Percentiles rank a stretch among this genome's conserved stretches.
phyloP scores from a whole-genome alignment of 192 early-diverging fungal genomes.

The Haplosporangium gracile region DNA sequence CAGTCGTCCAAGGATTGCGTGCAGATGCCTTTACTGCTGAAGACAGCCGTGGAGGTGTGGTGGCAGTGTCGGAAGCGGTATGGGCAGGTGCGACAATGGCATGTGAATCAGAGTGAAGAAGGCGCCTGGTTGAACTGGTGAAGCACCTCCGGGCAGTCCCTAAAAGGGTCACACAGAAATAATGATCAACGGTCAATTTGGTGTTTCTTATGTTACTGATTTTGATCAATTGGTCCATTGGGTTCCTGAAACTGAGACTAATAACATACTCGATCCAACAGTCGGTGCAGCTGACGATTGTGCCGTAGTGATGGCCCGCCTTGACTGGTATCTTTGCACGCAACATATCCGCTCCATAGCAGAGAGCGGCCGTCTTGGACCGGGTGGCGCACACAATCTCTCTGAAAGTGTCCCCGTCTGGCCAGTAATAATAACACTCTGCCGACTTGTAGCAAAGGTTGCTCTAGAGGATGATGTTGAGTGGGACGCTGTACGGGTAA shows the following conservation, averaged over 20 bases:
- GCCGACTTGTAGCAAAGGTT: not conserved
- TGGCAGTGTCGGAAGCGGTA: not conserved
- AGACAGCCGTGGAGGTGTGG: not conserved
- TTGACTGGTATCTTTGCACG: not conserved
- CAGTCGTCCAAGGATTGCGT: not conserved
- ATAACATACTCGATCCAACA: conserved; percentile 8
- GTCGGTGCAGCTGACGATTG: not conserved
- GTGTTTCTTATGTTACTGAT: not conserved
- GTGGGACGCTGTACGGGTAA: not conserved
- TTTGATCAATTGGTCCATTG: not conserved
- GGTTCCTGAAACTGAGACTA: not conserved
- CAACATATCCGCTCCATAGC: not conserved
- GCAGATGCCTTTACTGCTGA: not conserved
- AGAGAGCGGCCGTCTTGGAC: not conserved
- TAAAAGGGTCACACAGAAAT: not conserved
- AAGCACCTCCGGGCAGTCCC: not conserved
- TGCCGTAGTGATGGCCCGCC: not conserved
- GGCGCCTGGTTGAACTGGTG: not conserved
- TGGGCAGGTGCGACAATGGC: not conserved
- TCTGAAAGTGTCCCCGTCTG: not conserved
- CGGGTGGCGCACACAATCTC: not conserved
- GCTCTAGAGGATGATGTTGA: not conserved
- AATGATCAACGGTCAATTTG: not conserved
- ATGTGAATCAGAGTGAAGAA: not conserved
- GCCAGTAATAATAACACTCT: not conserved